Evolutionary conservation across 2,329 filamentous ascomycete genomes (phyloP), one percentile per base, ranked within the genome.

Genomic region (Penicillium sclerotiorum): DNA sequence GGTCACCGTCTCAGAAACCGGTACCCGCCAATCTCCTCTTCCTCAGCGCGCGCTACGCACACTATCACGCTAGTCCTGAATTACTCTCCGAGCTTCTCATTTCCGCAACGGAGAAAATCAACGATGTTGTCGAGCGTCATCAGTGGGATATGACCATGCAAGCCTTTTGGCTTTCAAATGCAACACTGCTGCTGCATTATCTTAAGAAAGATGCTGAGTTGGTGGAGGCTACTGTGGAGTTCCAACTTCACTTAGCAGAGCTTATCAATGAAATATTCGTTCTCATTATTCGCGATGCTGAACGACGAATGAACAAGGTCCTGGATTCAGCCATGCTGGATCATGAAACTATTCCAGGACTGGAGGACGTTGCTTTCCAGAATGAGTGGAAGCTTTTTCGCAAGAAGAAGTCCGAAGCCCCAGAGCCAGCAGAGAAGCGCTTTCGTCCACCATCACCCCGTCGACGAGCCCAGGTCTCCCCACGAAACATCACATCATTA

Each of bases 61-160:
- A 97, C 67, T 99, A 99, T 63, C 93, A 99, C 71, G 88, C 93
- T 39, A 95, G 89, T 62, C 81, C 83, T 2, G 92, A 96, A 55
- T 79, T 99, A 8, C 77, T 99, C 8, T 86, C 84, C 15, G 87
- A 88, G 36, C 81, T 97, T 21, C 82, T 99, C 13, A 80, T 89
- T 21, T 87, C 88, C 28, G 90, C 94, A 30, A 95, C 95, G 82
- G 90, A 95, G 65, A 94, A 93, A 72, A 97, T 99, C 63, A 97
- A 97, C 66, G 87, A 91, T 41, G 90, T 96, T 23, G 91, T 99
- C n/a, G 94, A 97, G 71, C 83, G 83, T 53, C 86, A 93, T 65
- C 94, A 99, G 67, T 97, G 94, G 94, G 94, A 99, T 67, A 99
- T 99, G 94, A 99, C 94, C 0, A 96, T 99, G 59, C 78, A 99